A percentile compares a stretch with the other conserved stretches of the same genome.
These are phyloP conservation scores for Borovskyia barvae DNA, from an alignment of 208 protist genomes.

Conservation along the genomic window DNA sequence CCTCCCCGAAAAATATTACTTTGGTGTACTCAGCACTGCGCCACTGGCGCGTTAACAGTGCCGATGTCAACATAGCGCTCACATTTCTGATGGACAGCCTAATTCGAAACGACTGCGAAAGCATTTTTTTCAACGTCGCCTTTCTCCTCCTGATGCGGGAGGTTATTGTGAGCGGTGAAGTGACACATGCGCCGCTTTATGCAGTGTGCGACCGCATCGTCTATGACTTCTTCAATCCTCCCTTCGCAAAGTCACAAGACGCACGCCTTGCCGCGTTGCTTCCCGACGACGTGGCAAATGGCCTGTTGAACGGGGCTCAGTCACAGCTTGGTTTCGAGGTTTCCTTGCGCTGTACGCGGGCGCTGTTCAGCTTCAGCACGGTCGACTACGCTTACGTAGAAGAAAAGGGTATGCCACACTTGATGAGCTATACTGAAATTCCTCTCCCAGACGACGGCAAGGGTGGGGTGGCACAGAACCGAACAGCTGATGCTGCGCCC, in stretches of 20 bases:
- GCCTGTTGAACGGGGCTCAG: conserved; percentile 62
- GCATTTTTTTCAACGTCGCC: conserved; percentile 69
- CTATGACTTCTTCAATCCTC: conserved; percentile 86
- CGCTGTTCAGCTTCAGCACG: conserved; percentile 72
- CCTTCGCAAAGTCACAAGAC: conserved; percentile 58
- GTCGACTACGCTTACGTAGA: conserved; percentile 81
- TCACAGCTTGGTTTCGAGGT: conserved; percentile 86
- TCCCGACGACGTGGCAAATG: conserved; percentile 22
- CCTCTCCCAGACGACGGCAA: conserved; percentile 26
- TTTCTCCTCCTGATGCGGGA: conserved; percentile 80
- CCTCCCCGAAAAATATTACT: conserved; percentile 56
- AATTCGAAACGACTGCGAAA: conserved; percentile 44
- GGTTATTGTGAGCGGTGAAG: conserved; percentile 59
- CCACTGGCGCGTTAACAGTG: conserved; percentile 77
- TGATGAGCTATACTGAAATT: conserved; percentile 53
- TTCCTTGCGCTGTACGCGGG: conserved; percentile 72
- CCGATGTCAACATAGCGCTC: conserved; percentile 77
- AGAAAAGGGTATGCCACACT: conserved; percentile 68
- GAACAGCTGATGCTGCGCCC: neutral
- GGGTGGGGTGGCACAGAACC: no score
- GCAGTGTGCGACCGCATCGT: conserved; percentile 75
- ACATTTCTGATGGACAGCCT: conserved; percentile 70
- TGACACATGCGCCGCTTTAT: conserved; percentile 72
- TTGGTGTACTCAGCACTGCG: conserved; percentile 69
- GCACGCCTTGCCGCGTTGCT: conserved; percentile 19